Base-by-base conservation (phyloP, 2,329 filamentous ascomycete genomes). In the Calonectria naviculata region DNA sequence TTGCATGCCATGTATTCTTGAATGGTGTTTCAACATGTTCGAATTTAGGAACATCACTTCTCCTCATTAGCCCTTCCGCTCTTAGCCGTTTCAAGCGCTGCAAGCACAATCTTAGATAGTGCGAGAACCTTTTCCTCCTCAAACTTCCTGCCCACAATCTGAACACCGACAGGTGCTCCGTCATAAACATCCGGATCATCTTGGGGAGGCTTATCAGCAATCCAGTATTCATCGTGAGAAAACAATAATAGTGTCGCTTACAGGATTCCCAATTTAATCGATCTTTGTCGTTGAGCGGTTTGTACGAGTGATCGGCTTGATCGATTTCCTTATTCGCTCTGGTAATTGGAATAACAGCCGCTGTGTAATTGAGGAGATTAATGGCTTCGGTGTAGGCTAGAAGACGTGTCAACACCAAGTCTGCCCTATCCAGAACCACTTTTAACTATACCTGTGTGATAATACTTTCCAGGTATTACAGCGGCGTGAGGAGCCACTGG, bases 341-440 rank as follows among this genome's bases (percentile, higher is more conserved):
- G 0, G 89, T 90, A 1, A 91, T 87, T 0, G 90, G 90, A 21
- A 92, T 83, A 1, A 88, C 84, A 0, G 86, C 85, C 36, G 82
- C 83, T 1, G 86, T 88, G 68, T 91, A 91, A 75, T 92, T 89
- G 21, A 91, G 73, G 21, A 89, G 58, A 73, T 92, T 92, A 52
- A 90, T 83, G 15, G 83, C 68, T 41, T 78, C 75, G 1, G 80
- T 80, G 8, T 84, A 84, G 5, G 71, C 81, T 82, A 4, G 10
- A 21, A 41, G 15, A 7, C 17, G 26, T 19, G 26, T 60, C 26
- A 71, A 19, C 0, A 34, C 13, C 5, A 0, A 17, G 1, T 2
- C 8, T 10, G 0, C 5, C 1, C 5, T 2, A 2, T 12, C 1
- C 0, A 5, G 4, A 5, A 6, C n/a, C 26, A n/a, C 7, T 46